A percentile compares a stretch with the other conserved stretches of the same genome.
phyloP scores from a whole-genome alignment of 495 filamentous ascomycete species.

The Terfezia claveryi region DNA sequence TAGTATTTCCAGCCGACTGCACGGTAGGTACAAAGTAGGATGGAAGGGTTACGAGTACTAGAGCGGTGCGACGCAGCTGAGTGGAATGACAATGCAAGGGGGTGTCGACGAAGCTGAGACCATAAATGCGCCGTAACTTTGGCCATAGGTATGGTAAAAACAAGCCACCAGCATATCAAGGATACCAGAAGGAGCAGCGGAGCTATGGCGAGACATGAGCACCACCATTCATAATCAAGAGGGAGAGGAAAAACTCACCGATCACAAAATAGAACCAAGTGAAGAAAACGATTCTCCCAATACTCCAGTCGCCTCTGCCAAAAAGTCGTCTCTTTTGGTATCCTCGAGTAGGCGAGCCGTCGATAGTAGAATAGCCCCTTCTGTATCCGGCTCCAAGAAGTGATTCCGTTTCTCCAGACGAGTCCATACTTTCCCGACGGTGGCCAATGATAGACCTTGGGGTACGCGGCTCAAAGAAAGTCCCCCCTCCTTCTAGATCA shows the following conservation, averaged over 20 bases:
- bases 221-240: too few species aligned
- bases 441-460: slow-evolving; percentile 67
- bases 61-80: slow-evolving; percentile 50
- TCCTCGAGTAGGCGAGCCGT: slow-evolving; percentile 17
- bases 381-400: slow-evolving; percentile 49
- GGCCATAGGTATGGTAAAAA: slow-evolving; percentile 98
- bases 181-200: slow-evolving; percentile 76
- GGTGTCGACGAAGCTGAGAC: slow-evolving; percentile 80
- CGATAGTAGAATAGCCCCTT: slow-evolving; percentile 12
- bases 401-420: slow-evolving; percentile 66
- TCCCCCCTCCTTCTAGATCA: slow-evolving; percentile 78
- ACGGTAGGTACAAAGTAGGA: slow-evolving; percentile 90
- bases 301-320: slow-evolving; percentile 85
- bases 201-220: slow-evolving; percentile 21
- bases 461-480: slow-evolving; percentile 81
- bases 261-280: slow-evolving; percentile 87
- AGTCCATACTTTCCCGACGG: slow-evolving; percentile 72
- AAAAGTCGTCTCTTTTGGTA: slow-evolving; percentile 71
- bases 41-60: slow-evolving; percentile 53
- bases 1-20: slow-evolving; percentile 89
- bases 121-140: slow-evolving; percentile 79
- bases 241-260: slow-evolving; percentile 4
- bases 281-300: slow-evolving; percentile 89
- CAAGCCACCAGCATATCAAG: slow-evolving; percentile 77
- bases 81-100: slow-evolving; percentile 79